phyloP scores from a whole-genome alignment of 257 asterid genomes.

The Gentiana dahurica region DNA sequence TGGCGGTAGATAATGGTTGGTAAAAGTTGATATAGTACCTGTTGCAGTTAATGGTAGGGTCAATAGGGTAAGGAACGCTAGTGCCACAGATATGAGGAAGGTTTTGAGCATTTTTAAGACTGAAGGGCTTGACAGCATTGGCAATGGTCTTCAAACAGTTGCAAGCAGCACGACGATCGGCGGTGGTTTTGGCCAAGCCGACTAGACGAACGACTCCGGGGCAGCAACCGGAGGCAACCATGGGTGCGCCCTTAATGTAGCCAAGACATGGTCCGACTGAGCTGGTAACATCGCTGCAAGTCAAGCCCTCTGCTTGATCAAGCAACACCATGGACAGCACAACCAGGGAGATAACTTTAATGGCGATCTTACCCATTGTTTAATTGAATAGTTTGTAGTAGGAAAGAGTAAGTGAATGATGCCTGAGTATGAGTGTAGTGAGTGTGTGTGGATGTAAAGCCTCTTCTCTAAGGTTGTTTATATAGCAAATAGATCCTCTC shows the following conservation, averaged over 20 bases:
- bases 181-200: background rate
- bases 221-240: constrained; percentile 8
- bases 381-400: too few relatives aligned
- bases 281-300: constrained; percentile 2
- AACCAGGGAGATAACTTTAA: background rate
- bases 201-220: constrained; percentile 3
- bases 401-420: too few relatives aligned
- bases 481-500: too few relatives aligned
- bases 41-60: constrained; percentile 47
- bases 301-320: constrained; percentile 6
- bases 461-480: too few relatives aligned
- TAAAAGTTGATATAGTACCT: constrained; percentile 17
- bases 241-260: background rate
- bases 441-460: too few relatives aligned
- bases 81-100: constrained; percentile 45
- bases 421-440: too few relatives aligned
- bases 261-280: constrained; percentile 8
- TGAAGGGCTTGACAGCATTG: background rate
- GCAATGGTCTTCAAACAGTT: constrained; percentile 6
- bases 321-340: constrained; percentile 7
- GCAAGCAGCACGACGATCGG: constrained; percentile 14
- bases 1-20: too few relatives aligned
- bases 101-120: constrained; percentile 26
- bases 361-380: background rate
- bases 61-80: constrained; percentile 42